A percentile compares a stretch with the other conserved stretches of the same genome.
These are phyloP conservation scores for Telfairia occidentalis DNA, from an alignment of 331 rosid genomes.

Conservation along the genomic window DNA sequence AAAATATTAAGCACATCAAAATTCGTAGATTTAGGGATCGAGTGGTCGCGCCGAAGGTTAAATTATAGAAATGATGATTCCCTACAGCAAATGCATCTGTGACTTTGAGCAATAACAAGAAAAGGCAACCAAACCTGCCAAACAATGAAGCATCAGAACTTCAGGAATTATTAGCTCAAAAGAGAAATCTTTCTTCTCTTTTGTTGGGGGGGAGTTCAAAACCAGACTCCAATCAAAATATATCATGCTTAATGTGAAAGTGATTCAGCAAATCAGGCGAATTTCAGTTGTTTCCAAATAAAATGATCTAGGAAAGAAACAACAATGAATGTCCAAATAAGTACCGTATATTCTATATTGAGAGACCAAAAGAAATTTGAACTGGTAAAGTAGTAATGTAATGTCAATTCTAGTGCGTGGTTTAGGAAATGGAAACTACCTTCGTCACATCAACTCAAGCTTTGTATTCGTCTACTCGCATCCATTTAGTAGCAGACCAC, in stretches of 20 bases:
- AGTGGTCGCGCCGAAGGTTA: neutral
- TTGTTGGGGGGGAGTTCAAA: neutral
- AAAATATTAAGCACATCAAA: conserved; percentile 8
- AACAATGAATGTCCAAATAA: neutral
- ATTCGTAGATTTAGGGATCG: neutral
- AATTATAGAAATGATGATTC: neutral
- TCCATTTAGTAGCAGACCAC: conserved; percentile 97
- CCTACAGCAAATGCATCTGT: conserved; percentile 6
- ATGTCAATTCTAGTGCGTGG: neutral
- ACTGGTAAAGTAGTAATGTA: neutral
- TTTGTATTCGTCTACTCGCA: conserved; percentile 66
- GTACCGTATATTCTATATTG: neutral
- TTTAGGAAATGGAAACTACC: neutral
- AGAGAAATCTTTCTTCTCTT: neutral
- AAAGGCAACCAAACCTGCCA: conserved; percentile 8
- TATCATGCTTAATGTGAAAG: neutral
- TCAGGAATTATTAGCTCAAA: neutral
- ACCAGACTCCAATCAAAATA: neutral
- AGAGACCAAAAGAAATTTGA: neutral
- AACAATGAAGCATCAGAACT: conserved; percentile 7
- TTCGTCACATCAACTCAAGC: conserved; percentile 26
- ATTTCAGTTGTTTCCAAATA: neutral
- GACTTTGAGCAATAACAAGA: conserved; percentile 8
- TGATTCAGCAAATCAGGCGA: neutral
- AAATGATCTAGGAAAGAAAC: neutral